Conservation (phyloP, 176 grass and related monocot genomes). For the Melocanna baccifera region DNA sequence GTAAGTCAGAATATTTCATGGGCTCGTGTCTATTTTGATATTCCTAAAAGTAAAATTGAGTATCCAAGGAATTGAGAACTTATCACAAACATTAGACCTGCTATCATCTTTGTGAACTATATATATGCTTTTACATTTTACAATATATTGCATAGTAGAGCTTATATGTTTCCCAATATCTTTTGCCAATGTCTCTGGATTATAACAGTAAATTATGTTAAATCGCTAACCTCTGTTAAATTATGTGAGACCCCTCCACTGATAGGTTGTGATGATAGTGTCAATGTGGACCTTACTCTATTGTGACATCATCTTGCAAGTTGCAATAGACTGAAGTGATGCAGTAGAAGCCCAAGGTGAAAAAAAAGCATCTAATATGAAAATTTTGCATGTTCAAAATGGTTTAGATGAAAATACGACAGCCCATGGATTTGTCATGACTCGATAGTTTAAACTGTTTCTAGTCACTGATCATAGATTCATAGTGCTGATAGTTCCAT, state of each 20-base stretch:
- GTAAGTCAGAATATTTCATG: slow-evolving; percentile 33
- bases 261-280: not conserved
- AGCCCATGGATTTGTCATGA: not conserved
- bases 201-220: not conserved
- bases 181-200: not conserved
- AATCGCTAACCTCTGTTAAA: not conserved
- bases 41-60: not conserved
- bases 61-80: not conserved
- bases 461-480: not conserved
- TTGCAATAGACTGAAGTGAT: not conserved
- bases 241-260: not conserved
- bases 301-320: not conserved
- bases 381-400: slow-evolving; percentile 15
- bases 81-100: not conserved
- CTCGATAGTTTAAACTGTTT: not conserved
- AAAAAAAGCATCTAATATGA: not conserved
- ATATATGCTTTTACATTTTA: not conserved
- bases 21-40: not conserved
- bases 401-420: not conserved
- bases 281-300: not conserved
- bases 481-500: not conserved
- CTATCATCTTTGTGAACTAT: not conserved
- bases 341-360: not conserved
- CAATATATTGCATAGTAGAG: not conserved
- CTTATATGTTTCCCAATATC: not conserved